These are phyloP conservation scores for Tephrocybe sp. DNA, from an alignment of 768 basidiomycete species.

Conservation along the genomic window DNA sequence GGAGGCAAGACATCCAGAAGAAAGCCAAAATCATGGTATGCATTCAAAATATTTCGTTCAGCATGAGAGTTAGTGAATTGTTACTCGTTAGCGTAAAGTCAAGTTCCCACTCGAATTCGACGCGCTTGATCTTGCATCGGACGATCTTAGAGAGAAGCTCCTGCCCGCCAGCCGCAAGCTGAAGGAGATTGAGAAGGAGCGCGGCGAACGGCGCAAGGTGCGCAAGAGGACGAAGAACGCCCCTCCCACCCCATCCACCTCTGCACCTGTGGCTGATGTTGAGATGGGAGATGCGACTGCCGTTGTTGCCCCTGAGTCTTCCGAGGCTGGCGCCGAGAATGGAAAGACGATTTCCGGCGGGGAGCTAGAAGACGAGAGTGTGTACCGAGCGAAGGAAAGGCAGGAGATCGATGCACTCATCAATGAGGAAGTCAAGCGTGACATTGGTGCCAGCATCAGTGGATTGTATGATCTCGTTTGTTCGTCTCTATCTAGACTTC, in stretches of 20 bases:
- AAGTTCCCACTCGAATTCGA: conserved; percentile 92
- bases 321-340: conserved; percentile 22
- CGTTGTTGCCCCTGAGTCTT: conserved; percentile 19
- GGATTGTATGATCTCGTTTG: conserved; percentile 92
- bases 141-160: conserved; percentile 74
- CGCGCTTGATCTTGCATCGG: conserved; percentile 76
- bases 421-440: conserved; percentile 58
- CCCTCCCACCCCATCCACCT: conserved; percentile 24
- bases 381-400: conserved; percentile 64
- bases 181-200: conserved; percentile 81
- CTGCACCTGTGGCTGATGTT: conserved; percentile 36
- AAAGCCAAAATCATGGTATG: conserved; percentile 96
- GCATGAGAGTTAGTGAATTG: too few relatives aligned
- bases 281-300: conserved; percentile 44
- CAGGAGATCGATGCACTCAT: conserved; percentile 65
- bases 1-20: conserved; percentile 86
- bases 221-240: conserved; percentile 67
- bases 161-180: conserved; percentile 69
- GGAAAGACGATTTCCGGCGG: conserved; percentile 33
- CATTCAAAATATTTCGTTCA: not conserved
- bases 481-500: conserved; percentile 23
- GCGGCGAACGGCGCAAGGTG: conserved; percentile 79
- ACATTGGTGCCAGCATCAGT: conserved; percentile 72
- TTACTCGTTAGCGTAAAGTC: conserved; percentile 82
- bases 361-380: conserved; percentile 65